Evolutionary conservation across 75 land plant species (phyloP).

Genomic region (Pinus albicaulis): DNA sequence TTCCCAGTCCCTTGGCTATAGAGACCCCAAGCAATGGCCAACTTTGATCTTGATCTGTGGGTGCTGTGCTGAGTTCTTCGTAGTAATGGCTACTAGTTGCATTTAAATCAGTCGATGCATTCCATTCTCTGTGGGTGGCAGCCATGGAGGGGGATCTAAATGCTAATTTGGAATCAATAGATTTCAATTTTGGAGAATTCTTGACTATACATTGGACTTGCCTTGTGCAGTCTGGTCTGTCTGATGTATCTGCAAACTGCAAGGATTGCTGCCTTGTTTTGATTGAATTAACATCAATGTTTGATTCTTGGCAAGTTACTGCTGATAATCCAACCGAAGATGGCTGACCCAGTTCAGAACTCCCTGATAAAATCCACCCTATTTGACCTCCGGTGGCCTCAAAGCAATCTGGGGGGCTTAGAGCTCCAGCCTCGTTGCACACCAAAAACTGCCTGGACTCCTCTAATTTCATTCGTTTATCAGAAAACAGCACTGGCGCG

Average conservation of each 20-base stretch:
- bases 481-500: background rate
- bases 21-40: conserved; percentile 9
- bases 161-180: background rate
- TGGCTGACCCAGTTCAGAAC: background rate
- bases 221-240: too few species aligned
- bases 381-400: background rate
- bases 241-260: background rate
- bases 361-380: conserved; percentile 5
- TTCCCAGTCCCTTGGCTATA: conserved; percentile 10
- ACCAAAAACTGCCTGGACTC: background rate
- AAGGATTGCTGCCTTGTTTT: background rate
- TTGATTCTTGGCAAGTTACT: too few species aligned
- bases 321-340: background rate
- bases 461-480: conserved; percentile 7
- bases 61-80: background rate
- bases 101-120: background rate
- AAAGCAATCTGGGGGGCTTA: background rate
- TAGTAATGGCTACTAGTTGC: background rate
- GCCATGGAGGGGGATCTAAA: too few species aligned
- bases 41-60: conserved; percentile 1
- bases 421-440: background rate
- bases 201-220: background rate
- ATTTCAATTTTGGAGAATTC: conserved; percentile 5
- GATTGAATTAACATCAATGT: conserved; percentile 4
- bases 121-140: too few species aligned